Evolutionary conservation across 805 yeast genomes (phyloP).

Genomic region (Groenewaldozyma salmanticensis): DNA sequence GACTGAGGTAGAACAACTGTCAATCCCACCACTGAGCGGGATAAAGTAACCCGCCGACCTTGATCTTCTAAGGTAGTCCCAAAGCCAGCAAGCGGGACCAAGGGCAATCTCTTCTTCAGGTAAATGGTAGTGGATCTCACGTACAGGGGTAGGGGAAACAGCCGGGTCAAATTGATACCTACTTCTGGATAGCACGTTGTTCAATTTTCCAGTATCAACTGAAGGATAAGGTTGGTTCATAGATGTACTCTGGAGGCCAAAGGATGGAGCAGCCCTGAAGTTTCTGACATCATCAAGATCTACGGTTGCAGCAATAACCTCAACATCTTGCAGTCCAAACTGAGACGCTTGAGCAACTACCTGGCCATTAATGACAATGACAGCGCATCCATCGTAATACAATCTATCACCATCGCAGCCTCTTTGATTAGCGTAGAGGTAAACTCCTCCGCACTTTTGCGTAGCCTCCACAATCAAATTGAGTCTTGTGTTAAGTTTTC

Average conservation of each 20-base stretch:
- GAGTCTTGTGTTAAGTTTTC: conserved; percentile 80
- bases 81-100: conserved; percentile 99
- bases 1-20: conserved; percentile 94
- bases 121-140: conserved; percentile 49
- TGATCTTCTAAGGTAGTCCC: conserved; percentile 95
- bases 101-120: conserved; percentile 96
- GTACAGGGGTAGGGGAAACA: conserved; percentile 46
- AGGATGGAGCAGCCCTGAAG: conserved; percentile 62
- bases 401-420: conserved; percentile 98
- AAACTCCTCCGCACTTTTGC: conserved; percentile 92
- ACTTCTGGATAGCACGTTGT: conserved; percentile 7
- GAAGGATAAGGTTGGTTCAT: conserved; percentile 26
- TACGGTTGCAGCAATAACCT: conserved; percentile 90
- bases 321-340: conserved; percentile 83
- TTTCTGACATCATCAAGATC: conserved; percentile 86
- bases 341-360: conserved; percentile 92
- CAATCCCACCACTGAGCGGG: conserved; percentile 96
- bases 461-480: conserved; percentile 86
- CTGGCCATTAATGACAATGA: conserved; percentile 84
- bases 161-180: conserved; percentile 43
- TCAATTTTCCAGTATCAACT: conserved; percentile 17
- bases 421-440: conserved; percentile 85
- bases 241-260: conserved; percentile 61
- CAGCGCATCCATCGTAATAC: conserved; percentile 95
- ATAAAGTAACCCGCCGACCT: conserved; percentile 84